Evolutionary conservation across 2,329 filamentous ascomycete genomes (phyloP), one percentile per base, ranked within the genome.

Genomic region (Phoma herbarum): DNA sequence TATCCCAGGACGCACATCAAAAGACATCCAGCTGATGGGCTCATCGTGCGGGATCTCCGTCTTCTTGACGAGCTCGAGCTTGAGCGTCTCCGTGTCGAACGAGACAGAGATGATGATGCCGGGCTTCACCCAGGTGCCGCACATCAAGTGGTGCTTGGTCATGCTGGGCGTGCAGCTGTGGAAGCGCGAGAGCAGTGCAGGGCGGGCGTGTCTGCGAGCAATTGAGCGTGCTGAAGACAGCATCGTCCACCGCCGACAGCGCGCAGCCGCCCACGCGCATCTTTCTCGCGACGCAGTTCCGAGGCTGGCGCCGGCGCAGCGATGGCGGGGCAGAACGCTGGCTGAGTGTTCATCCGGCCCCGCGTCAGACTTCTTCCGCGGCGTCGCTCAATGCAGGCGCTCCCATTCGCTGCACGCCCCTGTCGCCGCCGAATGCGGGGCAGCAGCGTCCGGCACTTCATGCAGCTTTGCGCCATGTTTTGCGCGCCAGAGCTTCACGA

Each of bases 1-100:
- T n/a, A n/a, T n/a, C n/a, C 14, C n/a, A 4, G 28, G 29, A 60
- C 89, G 79, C 81, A 92, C 91, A 76, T 92, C 90, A 72, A 96
- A 94, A 16, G 91, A 89, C 90, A 96, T 94, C 92, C 92, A 96
- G 59, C 92, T 96, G 66, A 96, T 95, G 8, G 92, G 91, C 78
- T 96, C 91, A 64, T 94, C 90, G 51, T 90, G 79, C 4, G 91
- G 89, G 56, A 96, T 95, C 58, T 88, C 86, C 1, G 91, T 95
- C 68, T 89, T 88, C 81, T 94, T 93, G 72, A 96, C 80, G 71
- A 95, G 79, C 66, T 89, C 85, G 60, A 96, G 79, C 7, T 88
- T 89, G 64, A 93, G 81, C 37, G 86, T 87, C 78, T 93, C 90
- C 67, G 94, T 91, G 79, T 96, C 91, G 74, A 96, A 96, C 60